Conservation (phyloP, 257 asterid species). For the Anisodus tanguticus region DNA sequence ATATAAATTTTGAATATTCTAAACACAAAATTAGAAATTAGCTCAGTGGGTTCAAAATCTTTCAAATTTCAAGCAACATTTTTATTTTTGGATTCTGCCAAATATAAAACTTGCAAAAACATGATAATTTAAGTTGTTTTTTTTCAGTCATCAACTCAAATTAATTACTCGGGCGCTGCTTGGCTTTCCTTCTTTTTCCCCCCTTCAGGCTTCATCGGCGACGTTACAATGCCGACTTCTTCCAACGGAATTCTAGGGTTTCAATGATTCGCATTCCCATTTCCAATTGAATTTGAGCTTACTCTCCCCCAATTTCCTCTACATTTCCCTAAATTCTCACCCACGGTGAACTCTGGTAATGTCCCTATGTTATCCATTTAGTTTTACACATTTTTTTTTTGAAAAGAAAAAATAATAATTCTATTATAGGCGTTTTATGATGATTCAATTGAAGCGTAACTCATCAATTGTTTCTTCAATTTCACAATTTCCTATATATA, state of each 20-base stretch:
- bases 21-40: too few species aligned
- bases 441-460: not conserved
- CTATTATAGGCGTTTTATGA: constrained; percentile 1
- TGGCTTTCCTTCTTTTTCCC: not conserved
- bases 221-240: not conserved
- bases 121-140: too few species aligned
- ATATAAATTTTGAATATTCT: too few species aligned
- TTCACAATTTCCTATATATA: not conserved
- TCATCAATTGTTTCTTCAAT: constrained; percentile 7
- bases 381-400: not conserved
- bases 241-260: constrained; percentile 35
- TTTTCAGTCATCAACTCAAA: too few species aligned
- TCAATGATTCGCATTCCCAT: constrained; percentile 17
- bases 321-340: not conserved
- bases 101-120: too few species aligned
- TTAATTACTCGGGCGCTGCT: not conserved
- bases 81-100: too few species aligned
- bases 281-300: not conserved
- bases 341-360: not conserved
- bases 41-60: too few species aligned
- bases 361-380: not conserved
- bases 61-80: too few species aligned
- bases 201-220: not conserved
- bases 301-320: not conserved
- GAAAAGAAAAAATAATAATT: not conserved